A percentile compares a stretch with the other conserved stretches of the same genome.
These are phyloP conservation scores for Claviceps pazoutovae DNA, from an alignment of 2,329 filamentous ascomycete species.

Conservation along the genomic window DNA sequence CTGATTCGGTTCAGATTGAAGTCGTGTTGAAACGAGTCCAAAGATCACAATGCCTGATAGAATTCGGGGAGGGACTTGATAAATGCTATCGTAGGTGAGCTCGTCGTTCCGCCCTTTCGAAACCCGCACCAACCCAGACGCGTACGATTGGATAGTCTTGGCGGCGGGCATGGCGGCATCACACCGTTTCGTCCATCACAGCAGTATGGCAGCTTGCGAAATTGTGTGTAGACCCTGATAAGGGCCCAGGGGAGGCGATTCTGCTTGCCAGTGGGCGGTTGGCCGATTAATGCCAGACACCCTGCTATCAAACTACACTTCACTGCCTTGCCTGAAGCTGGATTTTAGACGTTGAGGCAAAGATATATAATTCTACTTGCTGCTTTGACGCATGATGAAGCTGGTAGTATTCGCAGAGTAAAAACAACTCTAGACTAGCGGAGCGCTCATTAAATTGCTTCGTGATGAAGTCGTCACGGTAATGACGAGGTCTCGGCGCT, in stretches of 20 bases:
- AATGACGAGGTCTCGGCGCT: background rate
- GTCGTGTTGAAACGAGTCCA: background rate
- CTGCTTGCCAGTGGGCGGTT: background rate
- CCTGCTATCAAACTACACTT: slow-evolving; percentile 2
- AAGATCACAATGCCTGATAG: background rate
- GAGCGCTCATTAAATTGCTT: background rate
- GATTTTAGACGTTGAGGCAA: too few relatives aligned
- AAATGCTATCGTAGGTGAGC: background rate
- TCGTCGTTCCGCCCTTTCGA: background rate
- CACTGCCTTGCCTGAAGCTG: background rate
- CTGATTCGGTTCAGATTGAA: background rate
- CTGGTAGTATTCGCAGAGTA: too few relatives aligned
- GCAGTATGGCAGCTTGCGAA: background rate
- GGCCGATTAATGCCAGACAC: slow-evolving; percentile 6
- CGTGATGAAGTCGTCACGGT: background rate
- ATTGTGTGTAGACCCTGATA: background rate
- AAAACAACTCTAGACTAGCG: background rate
- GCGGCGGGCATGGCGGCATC: background rate
- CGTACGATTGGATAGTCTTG: slow-evolving; percentile 1
- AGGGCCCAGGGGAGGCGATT: background rate
- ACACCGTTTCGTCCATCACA: background rate
- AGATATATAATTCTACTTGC: too few relatives aligned
- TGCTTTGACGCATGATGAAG: too few relatives aligned
- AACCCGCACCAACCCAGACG: background rate
- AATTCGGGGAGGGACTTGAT: background rate